Evolutionary conservation across 2,329 filamentous ascomycete genomes (phyloP).

Genomic region (Zalaria sp.): DNA sequence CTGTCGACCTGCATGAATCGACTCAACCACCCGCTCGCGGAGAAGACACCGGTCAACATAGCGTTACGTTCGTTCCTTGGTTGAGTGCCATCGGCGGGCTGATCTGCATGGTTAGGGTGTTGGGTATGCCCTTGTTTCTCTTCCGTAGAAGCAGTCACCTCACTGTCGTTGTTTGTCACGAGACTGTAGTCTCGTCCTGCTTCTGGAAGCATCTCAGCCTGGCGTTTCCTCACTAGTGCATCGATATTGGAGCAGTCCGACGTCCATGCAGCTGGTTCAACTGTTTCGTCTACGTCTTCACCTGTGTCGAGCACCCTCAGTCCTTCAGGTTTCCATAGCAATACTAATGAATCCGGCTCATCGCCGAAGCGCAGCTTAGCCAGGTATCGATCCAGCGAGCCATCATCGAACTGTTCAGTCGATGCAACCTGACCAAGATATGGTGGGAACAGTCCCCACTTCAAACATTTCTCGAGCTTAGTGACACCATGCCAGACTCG

Average conservation of each 20-base stretch:
- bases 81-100: too few relatives aligned
- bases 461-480: slow-evolving; percentile 25
- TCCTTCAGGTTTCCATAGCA: slow-evolving; percentile 35
- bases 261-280: slow-evolving; percentile 6
- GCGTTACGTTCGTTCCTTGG: too few relatives aligned
- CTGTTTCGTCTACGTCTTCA: slow-evolving; percentile 24
- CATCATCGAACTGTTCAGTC: slow-evolving; percentile 28
- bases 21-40: slow-evolving; percentile 28
- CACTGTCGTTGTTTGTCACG: too few relatives aligned
- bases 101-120: too few relatives aligned
- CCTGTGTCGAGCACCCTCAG: slow-evolving; percentile 28
- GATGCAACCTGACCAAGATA: slow-evolving; percentile 22
- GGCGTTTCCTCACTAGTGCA: background rate
- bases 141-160: too few relatives aligned
- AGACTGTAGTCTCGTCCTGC: background rate
- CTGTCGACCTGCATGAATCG: slow-evolving; percentile 38
- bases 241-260: background rate
- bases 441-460: slow-evolving; percentile 33
- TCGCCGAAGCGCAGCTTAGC: slow-evolving; percentile 16
- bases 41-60: slow-evolving; percentile 22
- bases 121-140: too few relatives aligned
- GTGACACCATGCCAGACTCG: slow-evolving; percentile 27
- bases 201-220: background rate
- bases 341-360: slow-evolving; percentile 23
- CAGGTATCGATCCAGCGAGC: slow-evolving; percentile 22